Evolutionary conservation across 164 flowering plant genomes (phyloP).

Genomic region (Vitis amurensis): DNA sequence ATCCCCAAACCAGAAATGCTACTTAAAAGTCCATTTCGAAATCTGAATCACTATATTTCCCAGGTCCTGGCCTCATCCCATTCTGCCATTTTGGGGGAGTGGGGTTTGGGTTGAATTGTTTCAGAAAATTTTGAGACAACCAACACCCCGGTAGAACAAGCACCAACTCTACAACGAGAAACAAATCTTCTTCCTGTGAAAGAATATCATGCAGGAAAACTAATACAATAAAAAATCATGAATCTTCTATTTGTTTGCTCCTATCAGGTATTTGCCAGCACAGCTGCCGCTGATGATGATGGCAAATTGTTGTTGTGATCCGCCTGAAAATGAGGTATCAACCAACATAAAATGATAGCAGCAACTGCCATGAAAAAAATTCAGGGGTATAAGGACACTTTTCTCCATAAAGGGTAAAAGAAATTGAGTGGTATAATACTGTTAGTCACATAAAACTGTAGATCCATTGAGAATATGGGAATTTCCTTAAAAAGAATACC

Average conservation of each 20-base stretch:
- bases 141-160: background rate
- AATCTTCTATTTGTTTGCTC: slow-evolving; percentile 2
- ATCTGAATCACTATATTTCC: no score
- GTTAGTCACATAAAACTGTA: background rate
- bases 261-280: slow-evolving; percentile 2
- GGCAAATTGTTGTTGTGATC: background rate
- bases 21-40: no score
- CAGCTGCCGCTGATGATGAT: background rate
- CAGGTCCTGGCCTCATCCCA: no score
- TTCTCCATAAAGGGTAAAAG: no score
- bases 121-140: background rate
- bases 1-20: no score
- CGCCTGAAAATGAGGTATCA: background rate
- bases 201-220: slow-evolving; percentile 18
- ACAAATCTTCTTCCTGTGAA: slow-evolving; percentile 12
- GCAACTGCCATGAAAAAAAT: slow-evolving; percentile 6
- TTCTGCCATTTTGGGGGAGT: background rate
- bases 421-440: no score
- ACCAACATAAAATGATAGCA: slow-evolving; percentile 5
- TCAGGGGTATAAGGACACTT: background rate
- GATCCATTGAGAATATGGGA: background rate
- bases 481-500: background rate
- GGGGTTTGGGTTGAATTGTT: background rate
- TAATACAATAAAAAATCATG: slow-evolving; percentile 1
- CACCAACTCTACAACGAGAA: slow-evolving; percentile 21